Base-by-base conservation (phyloP, 2,329 filamentous ascomycete genomes). In the Aureobasidium leucospermi region DNA sequence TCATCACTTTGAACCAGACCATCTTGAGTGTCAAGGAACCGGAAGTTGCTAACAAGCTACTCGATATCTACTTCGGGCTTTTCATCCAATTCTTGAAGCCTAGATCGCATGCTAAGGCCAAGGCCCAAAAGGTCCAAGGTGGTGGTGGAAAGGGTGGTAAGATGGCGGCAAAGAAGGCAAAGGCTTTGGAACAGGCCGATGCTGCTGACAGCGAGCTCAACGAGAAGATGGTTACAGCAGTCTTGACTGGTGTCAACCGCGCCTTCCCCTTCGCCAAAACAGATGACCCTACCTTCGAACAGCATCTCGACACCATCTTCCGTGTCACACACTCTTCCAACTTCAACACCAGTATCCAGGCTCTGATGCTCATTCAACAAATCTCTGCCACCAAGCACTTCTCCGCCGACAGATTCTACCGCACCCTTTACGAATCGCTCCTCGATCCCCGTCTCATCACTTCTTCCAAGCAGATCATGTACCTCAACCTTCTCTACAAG, bases 261-360 rank as follows among this genome's bases (percentile, higher is more conserved):
- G 92, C 94, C 8, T 92, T 96, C 66, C 94, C 95, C 1, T 99
- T 96, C 72, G 88, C 91, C 10, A 87, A 87, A 64, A 85, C 88
- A 1, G 89, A 94, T 68, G 85, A 89, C 66, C 83, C 85, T 45
- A 88, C 85, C 28, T 84, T 97, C 65, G 89, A 95, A 68, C 85
- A 87, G 61, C 93, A 99, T 69, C 83, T 99, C 60, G 88, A 97
- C 70, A 96, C 93, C 3, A 81, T 99, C 29, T 99, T 96, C 81
- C 87, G 85, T 67, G 94, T 99, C 68, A 96, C 94, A 0, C 94
- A 99, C 74, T 97, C 93, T 0, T 90, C 93, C 60, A 99, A 99
- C 74, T 97, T 99, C 81, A 99, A 97, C 76, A 99, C 94, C 0
- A 94, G 91, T 70, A 90, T 99, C 39, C 94, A 99, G 74, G 93